These are phyloP conservation scores for Cercospora berteroae DNA, from an alignment of 2,329 filamentous ascomycete species.

Conservation along the genomic window DNA sequence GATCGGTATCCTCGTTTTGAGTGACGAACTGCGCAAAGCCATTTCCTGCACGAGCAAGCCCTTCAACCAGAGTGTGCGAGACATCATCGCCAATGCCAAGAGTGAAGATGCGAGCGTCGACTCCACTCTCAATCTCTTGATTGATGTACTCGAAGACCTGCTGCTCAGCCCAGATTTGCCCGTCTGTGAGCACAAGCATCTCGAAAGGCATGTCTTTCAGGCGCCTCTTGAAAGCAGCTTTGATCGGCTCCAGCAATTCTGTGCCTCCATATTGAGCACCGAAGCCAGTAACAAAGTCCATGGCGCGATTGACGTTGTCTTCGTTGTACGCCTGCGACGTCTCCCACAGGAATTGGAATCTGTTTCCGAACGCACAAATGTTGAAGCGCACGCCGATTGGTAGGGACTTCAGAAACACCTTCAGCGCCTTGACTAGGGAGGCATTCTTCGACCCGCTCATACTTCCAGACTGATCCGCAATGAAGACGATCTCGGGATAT, in stretches of 20 bases:
- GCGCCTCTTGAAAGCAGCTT: constrained; percentile 48
- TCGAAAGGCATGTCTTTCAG: constrained; percentile 50
- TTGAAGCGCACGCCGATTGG: constrained; percentile 66
- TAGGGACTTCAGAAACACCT: constrained; percentile 65
- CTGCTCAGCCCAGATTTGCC: constrained; percentile 53
- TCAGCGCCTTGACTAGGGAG: constrained; percentile 56
- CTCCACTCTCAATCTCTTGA: constrained; percentile 42
- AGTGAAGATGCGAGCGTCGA: constrained; percentile 55
- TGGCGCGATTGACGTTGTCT: constrained; percentile 46
- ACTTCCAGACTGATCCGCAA: constrained; percentile 70
- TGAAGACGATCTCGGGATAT: constrained; percentile 65
- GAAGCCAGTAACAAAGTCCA: constrained; percentile 46
- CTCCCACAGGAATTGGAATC: constrained; percentile 49
- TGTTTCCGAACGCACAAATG: constrained; percentile 64
- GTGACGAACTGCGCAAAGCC: constrained; percentile 62
- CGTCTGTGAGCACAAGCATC: constrained; percentile 58
- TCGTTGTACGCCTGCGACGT: constrained; percentile 50
- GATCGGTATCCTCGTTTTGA: constrained; percentile 64
- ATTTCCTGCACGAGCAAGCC: constrained; percentile 57
- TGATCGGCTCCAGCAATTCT: constrained; percentile 50
- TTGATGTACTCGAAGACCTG: constrained; percentile 51
- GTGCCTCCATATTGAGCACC: constrained; percentile 54
- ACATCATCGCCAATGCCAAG: constrained; percentile 56
- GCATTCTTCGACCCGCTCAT: constrained; percentile 55
- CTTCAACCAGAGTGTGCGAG: constrained; percentile 58